Base-by-base conservation (phyloP, 108 stramenopile genomes). In the Nitzschia sp. region DNA sequence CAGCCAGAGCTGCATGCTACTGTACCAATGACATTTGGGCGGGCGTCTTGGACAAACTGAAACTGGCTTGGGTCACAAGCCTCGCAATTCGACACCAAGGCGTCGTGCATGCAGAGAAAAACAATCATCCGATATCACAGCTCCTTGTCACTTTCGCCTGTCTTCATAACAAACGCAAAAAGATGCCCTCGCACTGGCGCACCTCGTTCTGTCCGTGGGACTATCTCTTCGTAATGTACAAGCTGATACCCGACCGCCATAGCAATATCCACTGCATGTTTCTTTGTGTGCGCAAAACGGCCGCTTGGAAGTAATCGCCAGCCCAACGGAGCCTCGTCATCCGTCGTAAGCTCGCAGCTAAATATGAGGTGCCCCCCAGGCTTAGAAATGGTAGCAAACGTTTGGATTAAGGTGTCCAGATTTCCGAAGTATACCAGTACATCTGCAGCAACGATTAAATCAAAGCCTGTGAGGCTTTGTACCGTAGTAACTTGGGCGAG, bases 371-470 rank as follows among this genome's bases (percentile, higher is more conserved):
- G 33, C 4, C 81, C 64, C 59, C 59, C 27, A 19, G 0, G 25
- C 3, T 5, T 19, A 8, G 64, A 70, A 8, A 0, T 0, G 0
- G 0, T 11, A 28, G 15, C 76, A 74, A 17, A 84, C 70, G 42
- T 73, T 46, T 46, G 76, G 54, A 69, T 35, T 26, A 91, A 26
- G 21, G 61, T 72, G 54, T 77, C 54, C n/a, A 91, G 28, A 28
- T 73, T 71, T 31, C 90, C 90, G 64, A 91, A 82, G 46, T 90
- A 91, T 4, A 86, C 85, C 0, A 91, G 66, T 9, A 91, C 90
- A 74, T 91, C 90, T 17, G 90, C 87, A 9, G 87, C 90, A 0
- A 84, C 85, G 35, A 91, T 83, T 27, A 91, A 67, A 65, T 91
- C 90, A 56, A 87, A 87, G 17, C 78, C 81, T 32, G 63, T 59